Evolutionary conservation across 2,329 filamentous ascomycete species (phyloP), one percentile per base, ranked within the genome.

Genomic region (Acrocalymma vagum): DNA sequence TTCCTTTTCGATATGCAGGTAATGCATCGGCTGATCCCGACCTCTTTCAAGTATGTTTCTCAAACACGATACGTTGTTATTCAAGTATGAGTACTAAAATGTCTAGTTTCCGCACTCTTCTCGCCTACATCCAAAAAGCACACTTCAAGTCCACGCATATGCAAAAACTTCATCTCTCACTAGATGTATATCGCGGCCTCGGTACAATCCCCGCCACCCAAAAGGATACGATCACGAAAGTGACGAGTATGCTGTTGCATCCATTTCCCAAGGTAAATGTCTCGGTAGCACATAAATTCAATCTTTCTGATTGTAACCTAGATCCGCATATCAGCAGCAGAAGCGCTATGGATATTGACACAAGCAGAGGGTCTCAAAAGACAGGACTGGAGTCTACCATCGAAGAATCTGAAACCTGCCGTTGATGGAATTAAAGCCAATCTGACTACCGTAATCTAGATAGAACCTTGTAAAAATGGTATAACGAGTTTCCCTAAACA

Each of bases 61-160:
- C 13, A 10, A 2, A 10, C 9, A 13, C n/a, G n/a, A n/a, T n/a
- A n/a, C n/a, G n/a, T n/a, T n/a, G n/a, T n/a, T n/a, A n/a, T n/a
- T n/a, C n/a, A n/a, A n/a, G n/a, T n/a, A n/a, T n/a, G n/a, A n/a
- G n/a, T n/a, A n/a, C n/a, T n/a, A n/a, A n/a, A n/a, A 16, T 49
- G 3, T 1, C 33, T 17, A 51, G 77, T 39, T 81, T 79, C 62
- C 82, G 82, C 45, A 76, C 69, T 6, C 71, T 96, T 3, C 90
- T 91, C 44, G 75, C 84, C 6, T 76, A 84, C 23, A 82, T 87
- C 4, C 90, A 95, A 60, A 90, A 86, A 67, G 81, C 88, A 1
- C 88, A 92, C 50, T 92, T 88, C 74, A 93, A 92, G 71, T 88
- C 87, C 1, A 84, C 86, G 14, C 94, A 90, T 64, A 82, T 96